Base-by-base conservation (phyloP, 169 alveolate species). In the Hammondia hammondi region DNA sequence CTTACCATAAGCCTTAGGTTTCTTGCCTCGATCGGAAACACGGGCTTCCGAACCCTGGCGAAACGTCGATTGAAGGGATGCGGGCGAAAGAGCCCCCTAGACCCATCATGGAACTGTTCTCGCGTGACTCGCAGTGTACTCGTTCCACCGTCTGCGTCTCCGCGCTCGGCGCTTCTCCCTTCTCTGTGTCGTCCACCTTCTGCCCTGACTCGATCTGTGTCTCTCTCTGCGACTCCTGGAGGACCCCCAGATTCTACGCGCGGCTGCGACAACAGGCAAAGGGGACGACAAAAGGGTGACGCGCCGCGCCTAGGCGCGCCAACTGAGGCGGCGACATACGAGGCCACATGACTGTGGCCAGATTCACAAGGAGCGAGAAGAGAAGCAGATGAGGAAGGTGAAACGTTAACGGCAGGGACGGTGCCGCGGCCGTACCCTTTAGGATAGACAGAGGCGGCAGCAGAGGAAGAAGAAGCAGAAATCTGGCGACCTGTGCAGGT, bases 1-100 rank as follows among this genome's bases (percentile, higher is more conserved):
- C 90, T 90, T 92, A 96, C 97, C 82, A 82, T 77, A 2, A 97
- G 96, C 24, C 98, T 90, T 37, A 97, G 87, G 71, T 97, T 97
- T 24, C 98, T 56, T 32, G 98, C 97, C 84, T 97, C 98, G 14
- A 97, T 97, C 24, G 98, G 98, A 90, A 97, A 97, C n/a, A 97
- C 89, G 45, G 98, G 97, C 48, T 94, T 94, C 72, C 97, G 97
- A 82, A 97, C 93, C 52, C 88, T 95, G 61, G 98, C 98, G 81
- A 97, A 97, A 37, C 98, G 91, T 57, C 98, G 93, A 84, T 97
- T 97, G 93, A 97, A 97, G 27, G 98, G 98, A 72, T 97, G 98
- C 29, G 97, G 97, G 17, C 90, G 71, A 85, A 96, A 96, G 27
- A n/a, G 85, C 6, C 85, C 85, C 46, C 85, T 21, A 5, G 85